Percentiles rank a stretch among this genome's conserved stretches.
phyloP scores from a whole-genome alignment of 2,329 filamentous ascomycete species.

The Scopulariopsis brevicaulis region DNA sequence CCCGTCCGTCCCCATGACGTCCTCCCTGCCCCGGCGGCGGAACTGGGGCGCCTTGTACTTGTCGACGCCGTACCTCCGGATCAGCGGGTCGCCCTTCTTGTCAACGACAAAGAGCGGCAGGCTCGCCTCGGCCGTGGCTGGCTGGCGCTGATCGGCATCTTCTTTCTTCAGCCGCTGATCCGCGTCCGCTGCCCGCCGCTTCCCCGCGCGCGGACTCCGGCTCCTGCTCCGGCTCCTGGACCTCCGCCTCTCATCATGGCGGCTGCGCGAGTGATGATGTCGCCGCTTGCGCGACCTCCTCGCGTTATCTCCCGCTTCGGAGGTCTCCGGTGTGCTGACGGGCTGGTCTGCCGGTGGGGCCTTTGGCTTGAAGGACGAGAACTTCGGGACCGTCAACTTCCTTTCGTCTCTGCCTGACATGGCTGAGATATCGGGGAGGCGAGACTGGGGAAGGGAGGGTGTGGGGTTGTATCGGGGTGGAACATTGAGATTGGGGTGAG shows the following conservation, averaged over 20 bases:
- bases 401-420: slow-evolving; percentile 17
- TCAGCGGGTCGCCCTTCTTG: slow-evolving; percentile 63
- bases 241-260: not conserved
- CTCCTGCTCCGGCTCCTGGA: not conserved
- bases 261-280: not conserved
- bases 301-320: not conserved
- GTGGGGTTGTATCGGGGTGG: slow-evolving; percentile 5
- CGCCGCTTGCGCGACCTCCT: slow-evolving; percentile 1
- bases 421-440: not conserved
- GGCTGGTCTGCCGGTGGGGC: not conserved
- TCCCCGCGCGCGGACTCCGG: not conserved
- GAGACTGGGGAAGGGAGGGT: not conserved
- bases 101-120: slow-evolving; percentile 47
- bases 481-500: slow-evolving; percentile 13
- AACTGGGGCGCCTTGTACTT: slow-evolving; percentile 63
- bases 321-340: not conserved
- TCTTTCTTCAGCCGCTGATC: not conserved
- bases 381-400: slow-evolving; percentile 46
- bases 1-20: slow-evolving; percentile 53
- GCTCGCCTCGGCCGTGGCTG: not conserved
- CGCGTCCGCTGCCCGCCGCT: not conserved
- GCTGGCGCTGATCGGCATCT: not conserved
- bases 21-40: slow-evolving; percentile 54
- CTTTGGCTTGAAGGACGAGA: slow-evolving; percentile 54
- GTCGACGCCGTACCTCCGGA: slow-evolving; percentile 62